phyloP scores from a whole-genome alignment of 1,284 basidiomycete genomes.

The Cryptococcus sp. region DNA sequence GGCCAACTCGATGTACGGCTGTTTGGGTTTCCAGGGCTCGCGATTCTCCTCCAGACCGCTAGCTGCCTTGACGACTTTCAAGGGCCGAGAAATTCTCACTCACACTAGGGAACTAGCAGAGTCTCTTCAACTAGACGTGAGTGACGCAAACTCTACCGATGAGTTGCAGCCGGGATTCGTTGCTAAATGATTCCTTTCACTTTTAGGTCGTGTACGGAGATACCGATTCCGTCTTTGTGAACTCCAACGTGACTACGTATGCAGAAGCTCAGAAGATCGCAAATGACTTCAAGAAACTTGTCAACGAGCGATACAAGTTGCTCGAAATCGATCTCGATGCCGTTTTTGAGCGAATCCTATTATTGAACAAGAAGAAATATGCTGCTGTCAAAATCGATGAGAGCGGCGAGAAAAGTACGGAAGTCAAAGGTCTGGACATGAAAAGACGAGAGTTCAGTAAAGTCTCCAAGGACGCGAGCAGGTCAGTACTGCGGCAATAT shows the following conservation, averaged over 20 bases:
- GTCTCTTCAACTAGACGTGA: conserved; percentile 80
- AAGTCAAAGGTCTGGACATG: conserved; percentile 99
- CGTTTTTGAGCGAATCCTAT: conserved; percentile 86
- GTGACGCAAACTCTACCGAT: conserved; percentile 30
- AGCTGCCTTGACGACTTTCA: conserved; percentile 95
- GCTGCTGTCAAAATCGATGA: conserved; percentile 93
- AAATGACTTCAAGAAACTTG: conserved; percentile 87
- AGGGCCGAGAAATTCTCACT: conserved; percentile 95
- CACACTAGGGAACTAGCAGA: conserved; percentile 92
- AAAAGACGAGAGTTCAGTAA: conserved; percentile 94
- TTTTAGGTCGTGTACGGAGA: conserved; percentile 94
- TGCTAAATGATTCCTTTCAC: background rate
- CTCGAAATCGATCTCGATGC: conserved; percentile 97
- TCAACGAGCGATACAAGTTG: conserved; percentile 92
- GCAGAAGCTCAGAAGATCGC: conserved; percentile 89
- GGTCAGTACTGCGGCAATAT: conserved; percentile 60
- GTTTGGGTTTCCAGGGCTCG: conserved; percentile 96
- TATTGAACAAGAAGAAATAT: conserved; percentile 99
- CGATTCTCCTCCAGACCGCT: conserved; percentile 96
- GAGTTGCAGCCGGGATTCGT: too few species aligned
- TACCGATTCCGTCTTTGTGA: conserved; percentile 98
- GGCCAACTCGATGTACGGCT: conserved; percentile 99
- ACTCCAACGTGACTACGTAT: conserved; percentile 88
- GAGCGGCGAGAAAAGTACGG: conserved; percentile 69
- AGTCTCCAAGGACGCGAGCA: conserved; percentile 87